Conservation (phyloP, 495 filamentous ascomycete species). For the Aspergillus asperescens region DNA sequence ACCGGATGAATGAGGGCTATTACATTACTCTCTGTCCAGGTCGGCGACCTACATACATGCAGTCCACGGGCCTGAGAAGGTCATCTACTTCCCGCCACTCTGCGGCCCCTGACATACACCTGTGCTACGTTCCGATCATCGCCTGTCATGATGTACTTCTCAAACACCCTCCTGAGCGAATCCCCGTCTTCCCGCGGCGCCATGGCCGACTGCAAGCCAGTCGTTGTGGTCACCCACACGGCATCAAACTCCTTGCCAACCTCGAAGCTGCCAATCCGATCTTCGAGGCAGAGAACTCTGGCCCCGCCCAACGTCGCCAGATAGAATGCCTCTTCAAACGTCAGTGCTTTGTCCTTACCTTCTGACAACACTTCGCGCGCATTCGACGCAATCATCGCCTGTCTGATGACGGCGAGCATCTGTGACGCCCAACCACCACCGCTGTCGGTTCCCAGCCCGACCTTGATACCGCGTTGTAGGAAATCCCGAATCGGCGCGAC, state of each 20-base stretch:
- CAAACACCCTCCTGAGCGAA: conserved; percentile 43
- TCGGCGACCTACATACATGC: too few relatives aligned
- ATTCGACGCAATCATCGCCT: conserved; percentile 57
- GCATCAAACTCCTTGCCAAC: conserved; percentile 64
- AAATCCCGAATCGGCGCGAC: conserved; percentile 54
- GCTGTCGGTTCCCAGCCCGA: conserved; percentile 62
- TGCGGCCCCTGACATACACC: conserved; percentile 51
- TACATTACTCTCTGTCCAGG: too few relatives aligned
- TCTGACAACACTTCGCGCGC: conserved; percentile 45
- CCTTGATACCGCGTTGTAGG: conserved; percentile 53
- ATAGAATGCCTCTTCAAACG: conserved; percentile 52
- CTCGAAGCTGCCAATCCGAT: conserved; percentile 53
- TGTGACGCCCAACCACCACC: conserved; percentile 59
- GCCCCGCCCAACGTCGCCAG: conserved; percentile 61
- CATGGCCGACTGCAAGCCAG: conserved; percentile 40
- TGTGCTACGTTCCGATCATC: conserved; percentile 57
- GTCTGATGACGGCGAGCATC: conserved; percentile 55
- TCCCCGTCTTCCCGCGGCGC: conserved; percentile 51
- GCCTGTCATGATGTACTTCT: conserved; percentile 63
- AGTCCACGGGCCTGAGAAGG: too few relatives aligned
- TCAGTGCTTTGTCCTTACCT: conserved; percentile 45
- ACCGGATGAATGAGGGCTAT: too few relatives aligned
- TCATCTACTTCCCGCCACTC: conserved; percentile 40
- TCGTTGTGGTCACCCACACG: conserved; percentile 43
- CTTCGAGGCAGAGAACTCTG: conserved; percentile 51